Base-by-base conservation (phyloP, 2,329 filamentous ascomycete genomes). In the Fusarium sp. region DNA sequence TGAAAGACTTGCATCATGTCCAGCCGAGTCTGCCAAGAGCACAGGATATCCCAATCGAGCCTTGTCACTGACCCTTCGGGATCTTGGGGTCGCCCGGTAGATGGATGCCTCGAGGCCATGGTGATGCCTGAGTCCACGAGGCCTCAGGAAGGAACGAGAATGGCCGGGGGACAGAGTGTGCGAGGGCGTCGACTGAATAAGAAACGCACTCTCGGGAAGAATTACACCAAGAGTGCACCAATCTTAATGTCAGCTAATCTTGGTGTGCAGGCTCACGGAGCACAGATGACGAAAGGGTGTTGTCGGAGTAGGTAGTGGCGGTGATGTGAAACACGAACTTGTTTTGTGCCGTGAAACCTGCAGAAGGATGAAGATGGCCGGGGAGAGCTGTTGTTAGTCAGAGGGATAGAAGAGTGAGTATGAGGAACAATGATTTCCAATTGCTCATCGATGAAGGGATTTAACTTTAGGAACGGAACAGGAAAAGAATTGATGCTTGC, bases 241-340 rank as follows among this genome's bases (percentile, higher is more conserved):
- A 31, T 54, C 27, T 33, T 54, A 20, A 31, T 33, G 27, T 54
- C 50, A 20, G 27, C 50, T 31, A 35, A 54, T 45, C 52, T 27
- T 45, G 35, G 20, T 52, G 62, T 57, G 68, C 7, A 20, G 27
- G 27, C 27, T 31, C 27, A 8, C 20, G 27, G 27, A 65, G 37
- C 22, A 14, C 39, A 54, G 61, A 35, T 35, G 20, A 24, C 45
- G 50, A 35, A 52, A 54, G 29, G 31, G 59, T 71, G 57, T 59
- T 50, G 62, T 20, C 50, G 27, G 50, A 54, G 50, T 63, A 56
- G 48, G 50, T 56, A 6, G 35, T 37, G 54, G 33, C 57, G 58
- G 52, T 57, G 64, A 59, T 58, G 48, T 72, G 69, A 69, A 72
- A 72, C 70, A 72, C 50, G 56, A 66, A 66, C 27, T 52, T 61